Base-by-base conservation (phyloP, 2,329 filamentous ascomycete genomes). In the Colletotrichum tabaci region DNA sequence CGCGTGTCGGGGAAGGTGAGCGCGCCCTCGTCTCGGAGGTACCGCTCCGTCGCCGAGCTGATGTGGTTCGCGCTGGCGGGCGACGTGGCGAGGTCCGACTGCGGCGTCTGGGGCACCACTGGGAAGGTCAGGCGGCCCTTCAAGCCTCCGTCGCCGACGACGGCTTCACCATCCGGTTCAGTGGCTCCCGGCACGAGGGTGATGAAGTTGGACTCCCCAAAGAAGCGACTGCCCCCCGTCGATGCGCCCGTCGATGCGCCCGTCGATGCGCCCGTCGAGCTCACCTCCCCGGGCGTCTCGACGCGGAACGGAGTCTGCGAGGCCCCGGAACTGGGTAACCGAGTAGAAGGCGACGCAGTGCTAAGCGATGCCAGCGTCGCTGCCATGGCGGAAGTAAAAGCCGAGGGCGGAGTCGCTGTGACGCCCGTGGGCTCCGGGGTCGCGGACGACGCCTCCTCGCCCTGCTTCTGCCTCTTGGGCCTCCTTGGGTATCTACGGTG, bases 191-290 rank as follows among this genome's bases (percentile, higher is more conserved):
- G 73, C 4, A 76, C 79, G 3, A 83, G 74, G 3, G 80, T 82
- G 42, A 82, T 79, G 66, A 82, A 82, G 66, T 81, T 83, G 67
- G 81, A 82, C 73, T 83, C 81, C 47, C 81, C 81, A 58, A 81
- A 82, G 77, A 82, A 82, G 21, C 81, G 74, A 8, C 66, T 69
- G 23, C 61, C 42, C 3, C 66, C 66, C 7, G 66, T 69, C 21
- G 56, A 30, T 13, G 23, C 61, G 13, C 52, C 40, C 23, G 23
- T 26, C 21, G 21, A 23, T 23, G 21, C 21, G 21, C 21, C 21
- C 2, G 21, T 23, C 21, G n/a, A n/a, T n/a, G n/a, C n/a, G n/a
- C n/a, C n/a, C 5, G 66, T 53, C 10, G 66, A 49, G n/a, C 65
- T 61, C 15, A 60, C 61, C 50, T 65, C 56, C 5, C 67, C 64